Conservation (phyloP, 306 rosid genomes). For the Fragaria ananassa region DNA sequence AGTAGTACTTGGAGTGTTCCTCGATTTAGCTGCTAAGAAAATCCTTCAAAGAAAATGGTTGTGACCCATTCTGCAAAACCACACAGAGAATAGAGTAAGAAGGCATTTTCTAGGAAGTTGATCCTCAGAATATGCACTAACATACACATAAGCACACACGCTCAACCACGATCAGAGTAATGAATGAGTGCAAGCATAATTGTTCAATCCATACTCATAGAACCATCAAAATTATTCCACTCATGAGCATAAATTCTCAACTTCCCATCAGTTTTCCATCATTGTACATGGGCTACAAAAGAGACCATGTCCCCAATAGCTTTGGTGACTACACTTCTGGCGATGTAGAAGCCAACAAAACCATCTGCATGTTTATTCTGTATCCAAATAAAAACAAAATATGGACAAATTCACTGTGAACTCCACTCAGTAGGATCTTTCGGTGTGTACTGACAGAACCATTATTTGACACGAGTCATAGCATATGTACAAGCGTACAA, state of each 20-base stretch:
- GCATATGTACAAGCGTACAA: neutral
- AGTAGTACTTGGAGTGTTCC: constrained; percentile 19
- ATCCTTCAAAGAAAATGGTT: constrained; percentile 63
- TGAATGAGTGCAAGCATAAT: neutral
- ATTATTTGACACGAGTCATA: neutral
- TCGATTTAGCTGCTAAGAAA: constrained; percentile 56
- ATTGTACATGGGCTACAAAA: neutral
- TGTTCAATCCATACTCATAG: neutral
- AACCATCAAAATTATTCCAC: neutral
- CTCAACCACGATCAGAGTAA: neutral
- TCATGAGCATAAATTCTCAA: neutral
- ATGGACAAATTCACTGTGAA: neutral
- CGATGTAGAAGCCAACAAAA: neutral
- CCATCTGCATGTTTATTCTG: neutral
- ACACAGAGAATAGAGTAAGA: constrained; percentile 27
- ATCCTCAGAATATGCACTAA: neutral
- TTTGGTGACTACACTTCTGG: neutral
- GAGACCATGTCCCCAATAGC: neutral
- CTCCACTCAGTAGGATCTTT: neutral
- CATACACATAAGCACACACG: neutral
- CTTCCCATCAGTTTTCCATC: neutral
- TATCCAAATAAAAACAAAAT: neutral
- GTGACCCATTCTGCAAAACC: constrained; percentile 57
- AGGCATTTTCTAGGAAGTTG: neutral
- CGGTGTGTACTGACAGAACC: neutral